These are phyloP conservation scores for Lentinula guzmanii DNA, from an alignment of 768 basidiomycete species.

Conservation along the genomic window DNA sequence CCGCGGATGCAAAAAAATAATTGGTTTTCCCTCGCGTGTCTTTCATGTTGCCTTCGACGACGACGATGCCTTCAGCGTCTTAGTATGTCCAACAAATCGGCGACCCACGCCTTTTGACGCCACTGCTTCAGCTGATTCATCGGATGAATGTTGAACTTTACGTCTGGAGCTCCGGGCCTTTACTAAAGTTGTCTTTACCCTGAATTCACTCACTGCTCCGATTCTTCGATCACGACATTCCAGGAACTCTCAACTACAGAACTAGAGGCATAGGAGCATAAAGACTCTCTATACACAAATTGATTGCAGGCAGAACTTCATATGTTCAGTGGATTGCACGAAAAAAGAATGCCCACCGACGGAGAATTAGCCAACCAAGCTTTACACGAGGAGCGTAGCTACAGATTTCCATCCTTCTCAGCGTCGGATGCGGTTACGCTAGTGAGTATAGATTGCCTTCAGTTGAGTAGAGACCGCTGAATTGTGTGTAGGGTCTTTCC, in stretches of 20 bases:
- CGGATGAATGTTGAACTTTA: neutral
- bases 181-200: neutral
- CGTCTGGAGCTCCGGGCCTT: neutral
- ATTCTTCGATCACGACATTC: neutral
- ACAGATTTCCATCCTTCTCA: slow-evolving; percentile 69
- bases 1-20: neutral
- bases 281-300: neutral
- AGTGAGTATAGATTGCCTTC: slow-evolving; percentile 23
- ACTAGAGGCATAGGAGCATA: neutral
- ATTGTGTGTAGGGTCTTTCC: slow-evolving; percentile 47
- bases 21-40: neutral
- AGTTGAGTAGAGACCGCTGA: neutral
- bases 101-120: neutral
- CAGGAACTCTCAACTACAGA: neutral
- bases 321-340: slow-evolving; percentile 59
- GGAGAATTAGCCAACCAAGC: slow-evolving; percentile 69
- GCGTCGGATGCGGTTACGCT: slow-evolving; percentile 78
- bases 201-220: neutral
- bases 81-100: neutral
- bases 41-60: neutral
- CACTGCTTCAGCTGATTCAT: neutral
- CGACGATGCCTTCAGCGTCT: neutral
- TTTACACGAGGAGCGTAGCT: slow-evolving; percentile 61
- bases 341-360: slow-evolving; percentile 59
- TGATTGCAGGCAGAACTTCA: slow-evolving; percentile 2